Evolutionary conservation across 129 eudicot species (phyloP), one percentile per base, ranked within the genome.

Genomic region (Centrapalus pauciflorus): DNA sequence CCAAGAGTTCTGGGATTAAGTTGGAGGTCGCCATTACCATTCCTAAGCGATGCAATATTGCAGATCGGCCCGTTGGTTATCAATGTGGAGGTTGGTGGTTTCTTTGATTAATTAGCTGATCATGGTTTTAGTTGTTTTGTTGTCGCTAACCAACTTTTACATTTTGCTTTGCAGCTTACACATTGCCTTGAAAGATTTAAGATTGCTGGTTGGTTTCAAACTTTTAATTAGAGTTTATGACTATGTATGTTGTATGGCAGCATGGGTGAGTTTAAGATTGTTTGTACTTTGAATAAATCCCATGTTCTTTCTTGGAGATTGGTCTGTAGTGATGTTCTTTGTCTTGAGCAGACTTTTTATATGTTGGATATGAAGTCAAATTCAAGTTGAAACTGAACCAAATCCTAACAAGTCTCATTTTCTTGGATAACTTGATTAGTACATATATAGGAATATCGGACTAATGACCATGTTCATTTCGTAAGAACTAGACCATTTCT

Each of bases 41-140:
- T 60, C 96, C 96, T 33, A 88, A 88, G 43, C 84, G 96, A 27
- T 88, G 96, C 81, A 88, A 85, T 75, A 55, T 88, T 27, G 76
- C 67, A 55, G 67, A 85, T 68, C 85, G 92, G 45, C 96, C 96
- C 2, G 52, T 88, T 65, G 96, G 96, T 19, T 84, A 82, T 80
- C 79, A 84, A 45, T 88, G 96, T 64, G 96, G 96, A 64, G 71
- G 96, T 88, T 56, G 26, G 78, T 56, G 26, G 78, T 64, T 38
- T 38, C 6, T 26, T 58, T 59, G 21, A 40, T 29, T 79, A 9
- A 84, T 89, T 17, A 21, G 74, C 12, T 68, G n/a, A n/a, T n/a
- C 70, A 11, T 68, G 2, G 38, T 38, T 46, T 16, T 38, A 7
- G 45, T 11, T 64, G 21, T 70, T 63, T 45, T 30, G 20, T 29